phyloP scores from a whole-genome alignment of 306 rosid species.

The Castanea crenata region DNA sequence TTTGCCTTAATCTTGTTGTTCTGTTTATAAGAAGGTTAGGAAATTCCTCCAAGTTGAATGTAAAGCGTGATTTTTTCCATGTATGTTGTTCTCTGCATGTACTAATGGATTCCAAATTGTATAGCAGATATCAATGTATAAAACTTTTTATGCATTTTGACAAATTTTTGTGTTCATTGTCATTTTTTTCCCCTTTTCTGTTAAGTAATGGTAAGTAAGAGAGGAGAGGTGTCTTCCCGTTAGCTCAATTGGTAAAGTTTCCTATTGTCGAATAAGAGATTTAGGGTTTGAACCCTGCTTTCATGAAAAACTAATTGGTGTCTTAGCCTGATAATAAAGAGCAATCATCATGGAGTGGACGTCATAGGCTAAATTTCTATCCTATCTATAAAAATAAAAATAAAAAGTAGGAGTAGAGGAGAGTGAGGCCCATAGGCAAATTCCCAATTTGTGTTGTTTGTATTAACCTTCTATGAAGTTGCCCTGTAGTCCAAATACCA shows the following conservation, averaged over 20 bases:
- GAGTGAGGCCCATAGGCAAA: too few relatives aligned
- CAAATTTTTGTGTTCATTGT: constrained; percentile 3
- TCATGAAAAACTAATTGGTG: fast-evolving
- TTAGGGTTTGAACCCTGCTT: too few relatives aligned
- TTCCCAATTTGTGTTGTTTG: not conserved
- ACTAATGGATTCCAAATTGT: constrained; percentile 24
- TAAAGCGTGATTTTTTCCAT: constrained; percentile 33
- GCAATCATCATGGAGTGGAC: too few relatives aligned
- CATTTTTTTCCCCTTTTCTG: too few relatives aligned
- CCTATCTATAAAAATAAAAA: too few relatives aligned
- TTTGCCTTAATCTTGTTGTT: constrained; percentile 28
- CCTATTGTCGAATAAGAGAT: fast-evolving
- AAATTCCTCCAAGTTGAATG: constrained; percentile 33
- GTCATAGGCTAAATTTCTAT: too few relatives aligned
- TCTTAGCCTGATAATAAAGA: too few relatives aligned
- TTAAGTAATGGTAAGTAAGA: too few relatives aligned
- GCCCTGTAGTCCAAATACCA: not conserved
- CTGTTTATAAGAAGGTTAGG: constrained; percentile 25
- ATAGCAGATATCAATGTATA: constrained; percentile 16
- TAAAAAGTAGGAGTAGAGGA: too few relatives aligned
- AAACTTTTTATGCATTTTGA: not conserved
- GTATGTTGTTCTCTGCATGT: constrained; percentile 28
- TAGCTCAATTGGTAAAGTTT: too few relatives aligned
- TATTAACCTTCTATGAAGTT: not conserved
- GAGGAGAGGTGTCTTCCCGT: too few relatives aligned